These are phyloP conservation scores for Brassica balearica DNA, from an alignment of 441 rosid species.

Conservation along the genomic window DNA sequence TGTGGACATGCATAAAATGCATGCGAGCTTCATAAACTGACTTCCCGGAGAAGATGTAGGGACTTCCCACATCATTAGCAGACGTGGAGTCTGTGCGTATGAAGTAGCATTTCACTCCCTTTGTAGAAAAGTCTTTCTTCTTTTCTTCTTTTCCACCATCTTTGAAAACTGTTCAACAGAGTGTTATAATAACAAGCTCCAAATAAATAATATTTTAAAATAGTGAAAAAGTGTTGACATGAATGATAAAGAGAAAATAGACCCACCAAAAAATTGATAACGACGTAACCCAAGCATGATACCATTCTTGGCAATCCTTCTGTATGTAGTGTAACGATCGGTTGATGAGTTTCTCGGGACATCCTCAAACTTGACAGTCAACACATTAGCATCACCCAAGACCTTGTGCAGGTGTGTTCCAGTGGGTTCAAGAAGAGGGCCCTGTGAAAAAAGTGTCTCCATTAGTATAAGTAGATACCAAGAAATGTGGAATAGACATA, in stretches of 20 bases:
- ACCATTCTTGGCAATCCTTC: slow-evolving; percentile 56
- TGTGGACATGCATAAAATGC: slow-evolving; percentile 74
- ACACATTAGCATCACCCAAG: slow-evolving; percentile 81
- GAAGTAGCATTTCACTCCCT: slow-evolving; percentile 70
- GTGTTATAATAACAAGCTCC: slow-evolving; percentile 1
- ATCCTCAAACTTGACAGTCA: slow-evolving; percentile 65
- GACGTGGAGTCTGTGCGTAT: slow-evolving; percentile 62
- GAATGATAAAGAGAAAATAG: background rate
- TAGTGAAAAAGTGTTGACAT: background rate
- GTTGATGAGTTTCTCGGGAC: slow-evolving; percentile 18
- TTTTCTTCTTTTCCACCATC: slow-evolving; percentile 80
- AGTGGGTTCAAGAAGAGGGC: slow-evolving; percentile 54
- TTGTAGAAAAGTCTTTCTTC: slow-evolving; percentile 62
- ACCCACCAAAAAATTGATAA: slow-evolving; percentile 79
- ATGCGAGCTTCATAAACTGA: slow-evolving; percentile 67
- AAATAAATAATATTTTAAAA: background rate
- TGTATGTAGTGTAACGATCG: slow-evolving; percentile 33
- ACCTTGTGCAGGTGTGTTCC: slow-evolving; percentile 68
- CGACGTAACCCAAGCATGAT: slow-evolving; percentile 67
- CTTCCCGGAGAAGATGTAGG: slow-evolving; percentile 56
- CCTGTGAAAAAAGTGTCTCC: slow-evolving; percentile 49
- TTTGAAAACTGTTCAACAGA: slow-evolving; percentile 63
- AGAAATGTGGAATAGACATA: too few relatives aligned
- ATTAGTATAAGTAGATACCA: background rate
- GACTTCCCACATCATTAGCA: slow-evolving; percentile 38